Base-by-base conservation (phyloP, 208 protist genomes). In the Crithidia sp. region DNA sequence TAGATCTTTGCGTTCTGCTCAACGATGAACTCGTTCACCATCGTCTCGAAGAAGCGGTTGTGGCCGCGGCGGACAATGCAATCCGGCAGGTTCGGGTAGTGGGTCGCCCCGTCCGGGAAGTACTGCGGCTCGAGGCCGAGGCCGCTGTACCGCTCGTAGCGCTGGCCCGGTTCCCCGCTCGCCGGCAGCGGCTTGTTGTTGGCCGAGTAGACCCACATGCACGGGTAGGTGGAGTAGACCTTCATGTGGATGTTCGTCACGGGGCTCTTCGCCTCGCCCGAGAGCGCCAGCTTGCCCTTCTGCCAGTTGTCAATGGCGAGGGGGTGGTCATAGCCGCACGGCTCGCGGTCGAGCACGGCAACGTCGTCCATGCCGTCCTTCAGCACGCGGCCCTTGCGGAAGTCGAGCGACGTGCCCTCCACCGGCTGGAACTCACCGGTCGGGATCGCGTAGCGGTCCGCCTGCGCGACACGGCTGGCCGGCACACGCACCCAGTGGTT, bases 141-240 rank as follows among this genome's bases (percentile, higher is more conserved):
- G 6, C 67, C 56, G 7, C 39, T 79, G 74, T 82, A 81, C 41
- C 82, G 81, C 37, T 59, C 73, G 58, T 78, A 88, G 47, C 86
- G 81, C 64, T 94, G 62, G 0, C 86, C 86, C 16, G 59, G 63
- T 14, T 63, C 71, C 6, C 84, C 89, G 36, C 49, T 82, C 47
- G 73, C 73, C 2, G 79, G 60, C 44, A 67, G 78, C 54, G 63
- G 59, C 40, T 85, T 67, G 76, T 85, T 81, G 65, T 87, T 94
- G 36, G 86, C 84, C 19, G 89, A 82, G 81, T 91, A 94, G 54
- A 94, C 89, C 79, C 84, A 85, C 49, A 91, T 64, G 55, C 70
- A 80, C 45, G 86, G 86, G 43, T 79, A 91, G 41, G 85, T 91
- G 41, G 86, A 88, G 68, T 84, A 79, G n/a, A 94, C 68, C 66